Evolutionary conservation across 768 basidiomycete species (phyloP), one percentile per base, ranked within the genome.

Genomic region (Termitomyces sp.): DNA sequence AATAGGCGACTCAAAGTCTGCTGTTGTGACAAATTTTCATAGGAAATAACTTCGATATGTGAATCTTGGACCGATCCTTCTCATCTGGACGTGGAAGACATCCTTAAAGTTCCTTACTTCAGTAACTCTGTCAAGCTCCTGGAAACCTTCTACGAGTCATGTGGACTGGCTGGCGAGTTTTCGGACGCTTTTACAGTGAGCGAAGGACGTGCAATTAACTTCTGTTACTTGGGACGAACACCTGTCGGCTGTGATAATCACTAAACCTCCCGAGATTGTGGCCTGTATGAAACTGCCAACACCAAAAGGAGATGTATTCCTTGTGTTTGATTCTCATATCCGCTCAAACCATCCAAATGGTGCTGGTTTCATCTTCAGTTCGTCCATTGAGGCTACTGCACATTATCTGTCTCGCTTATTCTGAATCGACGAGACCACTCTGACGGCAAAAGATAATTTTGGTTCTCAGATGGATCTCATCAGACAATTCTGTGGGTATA

Each of bases 211-310:
- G 9, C 12, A 19, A 46, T 35, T n/a, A 24, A 56, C 19, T 14
- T n/a, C 9, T 35, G 40, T 11, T 50, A 28, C 44, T 4, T 46
- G 74, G 70, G 43, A 58, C 61, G 76, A 65, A 66, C 64, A 41
- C 21, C 64, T 72, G 49, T 55, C 74, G 44, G 77, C 77, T 51
- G 71, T 70, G 35, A 73, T 87, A 49, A 81, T 88, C 57, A 88
- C 87, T 0, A 83, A 85, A 21, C 84, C 87, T 35, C 86, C 87
- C 0, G 87, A 88, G 63, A 87, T 88, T 51, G 66, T 88, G 12
- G 74, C 78, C 17, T 80, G 83, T 62, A 62, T 84, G 57, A 71
- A 71, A 51, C 67, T 74, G 14, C 64, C 65, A 14, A 60, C 62
- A n/a, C 56, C 63, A 1, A 51, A 44, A 32, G 59, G 73, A 70